Evolutionary conservation across 345 rosid species (phyloP), one percentile per base, ranked within the genome.

Genomic region (Salix caprea): DNA sequence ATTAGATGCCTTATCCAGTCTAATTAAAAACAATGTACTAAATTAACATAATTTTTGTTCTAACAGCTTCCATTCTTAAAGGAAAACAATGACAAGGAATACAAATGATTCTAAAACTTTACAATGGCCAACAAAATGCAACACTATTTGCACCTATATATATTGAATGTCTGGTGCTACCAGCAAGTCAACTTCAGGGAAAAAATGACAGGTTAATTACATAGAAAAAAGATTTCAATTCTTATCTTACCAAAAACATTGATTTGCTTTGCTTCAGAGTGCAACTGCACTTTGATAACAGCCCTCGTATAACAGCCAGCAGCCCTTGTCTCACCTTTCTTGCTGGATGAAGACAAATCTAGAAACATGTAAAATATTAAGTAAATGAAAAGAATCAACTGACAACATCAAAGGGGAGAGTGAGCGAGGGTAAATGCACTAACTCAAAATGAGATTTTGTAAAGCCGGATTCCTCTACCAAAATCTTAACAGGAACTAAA

Each of bases 271-370:
- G 89, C 80, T 87, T 87, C 64, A 95, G 83, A 5, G 91, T 88
- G 81, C 79, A 80, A 82, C 83, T 79, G 79, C 96, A 87, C 80
- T 86, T 91, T 74, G 85, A 82, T 71, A 95, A 79, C 52, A 95
- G 82, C 71, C 98, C 99, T 70, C 58, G 75, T 79, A 90, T 80
- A 74, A 94, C 94, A 74, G 89, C 90, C 67, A 95, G 81, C 78
- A 93, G 86, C 66, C 91, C 98, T 69, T 46, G 70, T 76, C 97
- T 87, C 74, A 93, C 84, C 88, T 77, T 90, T 24, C 88, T 78
- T 3, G 90, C 84, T 81, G 91, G 94, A 82, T 95, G 96, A 84
- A 84, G 84, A 85, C 91, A 92, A 74, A 95, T 88, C 99, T 95
- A 87, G 73, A 80, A 73, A 69, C 80, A 78, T 14, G 64, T 46